A percentile compares a stretch with the other conserved stretches of the same genome.
Conservation (phyloP, 371 early-diverging fungal genomes). For the Nosema granulosis region DNA sequence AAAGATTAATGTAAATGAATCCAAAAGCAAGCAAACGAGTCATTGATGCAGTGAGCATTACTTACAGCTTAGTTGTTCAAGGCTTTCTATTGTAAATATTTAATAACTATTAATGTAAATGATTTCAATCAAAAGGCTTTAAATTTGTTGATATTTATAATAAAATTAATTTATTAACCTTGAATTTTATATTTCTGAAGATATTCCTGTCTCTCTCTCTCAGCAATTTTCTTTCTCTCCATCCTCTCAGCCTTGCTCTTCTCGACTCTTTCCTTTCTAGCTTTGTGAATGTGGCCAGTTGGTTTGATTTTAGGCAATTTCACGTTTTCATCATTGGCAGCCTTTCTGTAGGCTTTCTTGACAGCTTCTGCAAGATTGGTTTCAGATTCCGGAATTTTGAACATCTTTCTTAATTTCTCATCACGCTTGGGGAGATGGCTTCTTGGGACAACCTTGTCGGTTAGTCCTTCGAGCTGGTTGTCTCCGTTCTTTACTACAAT, state of each 20-base stretch:
- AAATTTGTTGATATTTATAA: no score
- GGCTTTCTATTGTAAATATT: no score
- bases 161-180: slow-evolving; percentile 12
- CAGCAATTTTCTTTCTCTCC: slow-evolving; percentile 35
- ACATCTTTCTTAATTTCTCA: slow-evolving; percentile 91
- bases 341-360: slow-evolving; percentile 31
- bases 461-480: slow-evolving; percentile 84
- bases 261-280: slow-evolving; percentile 24
- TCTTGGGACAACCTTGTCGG: slow-evolving; percentile 81
- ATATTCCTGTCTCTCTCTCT: slow-evolving; percentile 41
- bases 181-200: slow-evolving; percentile 36
- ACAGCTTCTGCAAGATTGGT: slow-evolving; percentile 93
- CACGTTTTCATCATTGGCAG: slow-evolving; percentile 43
- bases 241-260: not conserved
- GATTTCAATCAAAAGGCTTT: no score
- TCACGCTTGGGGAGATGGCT: slow-evolving; percentile 95
- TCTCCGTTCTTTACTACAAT: slow-evolving; percentile 91
- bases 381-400: slow-evolving; percentile 85
- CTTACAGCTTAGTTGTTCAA: no score
- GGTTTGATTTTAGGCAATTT: slow-evolving; percentile 53
- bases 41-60: no score
- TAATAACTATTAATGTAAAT: no score
- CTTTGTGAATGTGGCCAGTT: slow-evolving; percentile 23
- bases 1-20: no score
- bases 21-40: no score